Evolutionary conservation across 108 stramenopile genomes (phyloP).

Genomic region (Fragilariopsis cylindrus): DNA sequence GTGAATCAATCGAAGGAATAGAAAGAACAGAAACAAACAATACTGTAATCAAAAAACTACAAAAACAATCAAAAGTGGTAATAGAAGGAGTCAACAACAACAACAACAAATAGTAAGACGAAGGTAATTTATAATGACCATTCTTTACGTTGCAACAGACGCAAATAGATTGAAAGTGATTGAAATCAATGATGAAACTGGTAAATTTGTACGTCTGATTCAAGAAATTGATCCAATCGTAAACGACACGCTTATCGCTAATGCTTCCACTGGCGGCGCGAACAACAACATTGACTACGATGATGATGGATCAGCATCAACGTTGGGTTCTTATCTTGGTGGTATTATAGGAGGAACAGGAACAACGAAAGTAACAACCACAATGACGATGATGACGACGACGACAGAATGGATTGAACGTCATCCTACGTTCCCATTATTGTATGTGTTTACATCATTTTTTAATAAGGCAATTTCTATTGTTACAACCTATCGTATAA

Average conservation of each 20-base stretch:
- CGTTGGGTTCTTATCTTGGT: not conserved
- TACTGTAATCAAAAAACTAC: too few species aligned
- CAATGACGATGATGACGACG: not conserved
- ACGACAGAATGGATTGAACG: conserved; percentile 29
- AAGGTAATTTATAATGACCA: not conserved
- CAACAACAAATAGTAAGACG: too few species aligned
- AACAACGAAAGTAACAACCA: not conserved
- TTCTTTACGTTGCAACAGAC: conserved; percentile 18
- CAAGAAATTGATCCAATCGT: conserved; percentile 23
- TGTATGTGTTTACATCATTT: conserved; percentile 28
- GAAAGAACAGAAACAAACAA: not conserved
- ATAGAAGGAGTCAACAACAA: too few species aligned
- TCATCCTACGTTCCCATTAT: conserved; percentile 28
- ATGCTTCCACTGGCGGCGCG: not conserved
- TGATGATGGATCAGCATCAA: not conserved
- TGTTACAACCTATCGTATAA: conserved; percentile 31
- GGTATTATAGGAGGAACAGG: not conserved
- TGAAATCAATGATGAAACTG: conserved; percentile 19
- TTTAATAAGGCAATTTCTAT: not conserved
- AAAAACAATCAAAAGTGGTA: too few species aligned
- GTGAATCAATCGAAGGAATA: not conserved
- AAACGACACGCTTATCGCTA: not conserved
- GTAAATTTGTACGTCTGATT: conserved; percentile 15
- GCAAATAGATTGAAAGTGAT: conserved; percentile 25
- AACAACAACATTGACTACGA: not conserved